Conservation (phyloP, 1,139 yeast genomes). For the Taiozyma sp. region DNA sequence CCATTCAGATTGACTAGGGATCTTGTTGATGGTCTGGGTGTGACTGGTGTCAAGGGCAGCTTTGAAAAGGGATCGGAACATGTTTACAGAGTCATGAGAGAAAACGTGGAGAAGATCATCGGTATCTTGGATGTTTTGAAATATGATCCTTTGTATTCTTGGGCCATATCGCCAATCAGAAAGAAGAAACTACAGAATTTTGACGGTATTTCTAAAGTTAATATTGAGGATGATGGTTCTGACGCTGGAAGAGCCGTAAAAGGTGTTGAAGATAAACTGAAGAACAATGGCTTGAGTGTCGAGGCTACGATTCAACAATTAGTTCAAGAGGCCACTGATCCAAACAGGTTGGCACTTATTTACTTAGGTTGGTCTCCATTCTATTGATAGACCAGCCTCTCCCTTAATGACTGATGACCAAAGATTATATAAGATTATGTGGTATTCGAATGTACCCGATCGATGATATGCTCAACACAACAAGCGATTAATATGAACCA, state of each 20-base stretch:
- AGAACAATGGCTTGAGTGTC: conserved; percentile 61
- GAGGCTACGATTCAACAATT: conserved; percentile 84
- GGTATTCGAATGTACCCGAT: neutral
- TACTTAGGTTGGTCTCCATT: conserved; percentile 76
- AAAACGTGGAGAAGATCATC: conserved; percentile 61
- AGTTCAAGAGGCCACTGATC: conserved; percentile 69
- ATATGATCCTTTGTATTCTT: conserved; percentile 90
- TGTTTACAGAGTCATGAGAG: conserved; percentile 62
- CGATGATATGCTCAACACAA: neutral
- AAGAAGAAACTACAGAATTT: conserved; percentile 48
- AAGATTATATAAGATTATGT: neutral
- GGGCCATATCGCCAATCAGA: conserved; percentile 76
- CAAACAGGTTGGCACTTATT: conserved; percentile 63
- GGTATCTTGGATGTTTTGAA: conserved; percentile 81
- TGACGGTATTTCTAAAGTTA: conserved; percentile 17
- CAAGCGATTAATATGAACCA: neutral
- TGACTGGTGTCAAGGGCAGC: conserved; percentile 72
- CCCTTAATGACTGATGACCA: neutral
- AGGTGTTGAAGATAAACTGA: conserved; percentile 65
- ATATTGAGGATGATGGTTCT: conserved; percentile 49
- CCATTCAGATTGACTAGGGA: conserved; percentile 92
- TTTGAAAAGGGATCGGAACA: conserved; percentile 71
- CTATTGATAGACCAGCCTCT: conserved; percentile 21
- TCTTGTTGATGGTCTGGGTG: conserved; percentile 88
- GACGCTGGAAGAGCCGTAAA: conserved; percentile 78